These are phyloP conservation scores for Pholiota adiposa DNA, from an alignment of 1,284 basidiomycete species.

Conservation along the genomic window DNA sequence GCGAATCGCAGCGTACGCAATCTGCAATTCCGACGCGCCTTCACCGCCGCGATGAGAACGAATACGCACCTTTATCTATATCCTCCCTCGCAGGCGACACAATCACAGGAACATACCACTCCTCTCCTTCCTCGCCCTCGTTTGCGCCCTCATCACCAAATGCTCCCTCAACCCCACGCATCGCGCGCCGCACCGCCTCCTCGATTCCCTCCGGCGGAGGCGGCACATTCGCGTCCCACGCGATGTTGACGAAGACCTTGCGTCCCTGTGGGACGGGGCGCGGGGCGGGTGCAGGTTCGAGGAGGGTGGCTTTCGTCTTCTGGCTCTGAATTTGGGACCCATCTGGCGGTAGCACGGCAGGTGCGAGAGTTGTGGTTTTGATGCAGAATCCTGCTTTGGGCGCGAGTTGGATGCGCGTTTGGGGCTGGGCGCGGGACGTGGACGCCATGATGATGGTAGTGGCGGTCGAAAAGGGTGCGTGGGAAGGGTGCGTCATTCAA, in stretches of 20 bases:
- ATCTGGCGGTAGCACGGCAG: constrained; percentile 38
- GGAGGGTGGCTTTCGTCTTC: constrained; percentile 21
- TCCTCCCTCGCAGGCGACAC: constrained; percentile 67
- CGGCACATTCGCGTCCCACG: constrained; percentile 68
- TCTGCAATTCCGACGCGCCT: background rate
- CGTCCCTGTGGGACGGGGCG: constrained; percentile 46
- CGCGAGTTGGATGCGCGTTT: constrained; percentile 42
- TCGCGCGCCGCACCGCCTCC: constrained; percentile 57
- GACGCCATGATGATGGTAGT: background rate
- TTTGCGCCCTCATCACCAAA: background rate
- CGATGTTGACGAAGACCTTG: constrained; percentile 76
- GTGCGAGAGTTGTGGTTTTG: constrained; percentile 51
- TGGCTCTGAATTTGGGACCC: background rate
- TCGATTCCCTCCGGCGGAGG: constrained; percentile 63
- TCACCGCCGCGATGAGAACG: background rate
- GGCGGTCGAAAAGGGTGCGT: background rate
- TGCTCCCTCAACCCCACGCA: constrained; percentile 48
- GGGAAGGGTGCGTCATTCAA: background rate
- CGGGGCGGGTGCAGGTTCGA: constrained; percentile 32
- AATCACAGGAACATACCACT: constrained; percentile 72
- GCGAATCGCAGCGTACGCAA: no score
- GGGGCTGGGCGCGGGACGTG: background rate
- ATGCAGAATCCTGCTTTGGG: constrained; percentile 66
- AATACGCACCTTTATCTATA: constrained; percentile 67
- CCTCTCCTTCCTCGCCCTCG: constrained; percentile 35